A percentile compares a stretch with the other conserved stretches of the same genome.
Evolutionary conservation across 192 early-diverging fungal species (phyloP).

Genomic region (Thamnidium elegans): DNA sequence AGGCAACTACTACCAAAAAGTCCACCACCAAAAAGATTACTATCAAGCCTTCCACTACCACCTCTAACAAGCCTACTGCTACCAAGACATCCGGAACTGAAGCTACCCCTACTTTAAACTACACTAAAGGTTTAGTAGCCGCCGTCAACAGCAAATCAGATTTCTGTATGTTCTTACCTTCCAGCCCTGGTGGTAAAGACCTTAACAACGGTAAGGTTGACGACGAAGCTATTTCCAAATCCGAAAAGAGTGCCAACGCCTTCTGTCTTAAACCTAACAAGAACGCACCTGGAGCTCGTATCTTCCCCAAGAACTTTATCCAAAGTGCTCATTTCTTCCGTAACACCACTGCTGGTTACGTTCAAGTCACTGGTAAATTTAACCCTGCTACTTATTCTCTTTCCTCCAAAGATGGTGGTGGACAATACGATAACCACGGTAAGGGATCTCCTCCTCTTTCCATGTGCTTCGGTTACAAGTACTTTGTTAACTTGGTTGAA

Average conservation of each 20-base stretch:
- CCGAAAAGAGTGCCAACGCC: constrained; percentile 39
- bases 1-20: not conserved
- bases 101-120: not conserved
- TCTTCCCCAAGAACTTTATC: constrained; percentile 34
- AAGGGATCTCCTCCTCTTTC: constrained; percentile 24
- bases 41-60: not conserved
- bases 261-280: constrained; percentile 41
- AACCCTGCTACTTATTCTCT: constrained; percentile 30
- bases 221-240: constrained; percentile 39
- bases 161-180: constrained; percentile 42
- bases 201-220: constrained; percentile 21
- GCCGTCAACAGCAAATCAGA: constrained; percentile 7
- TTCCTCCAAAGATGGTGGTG: constrained; percentile 27
- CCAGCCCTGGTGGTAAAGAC: constrained; percentile 33
- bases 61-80: constrained; percentile 17
- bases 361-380: constrained; percentile 41
- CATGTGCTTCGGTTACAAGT: constrained; percentile 29
- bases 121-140: constrained; percentile 15
- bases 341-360: constrained; percentile 27
- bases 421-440: constrained; percentile 41
- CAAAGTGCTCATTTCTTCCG: constrained; percentile 22
- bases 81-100: constrained; percentile 13
- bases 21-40: constrained; percentile 7
- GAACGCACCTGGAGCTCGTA: constrained; percentile 33
- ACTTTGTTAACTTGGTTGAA: constrained; percentile 40